Conservation (phyloP, 148 eudicot species). For the Chenopodium album region DNA sequence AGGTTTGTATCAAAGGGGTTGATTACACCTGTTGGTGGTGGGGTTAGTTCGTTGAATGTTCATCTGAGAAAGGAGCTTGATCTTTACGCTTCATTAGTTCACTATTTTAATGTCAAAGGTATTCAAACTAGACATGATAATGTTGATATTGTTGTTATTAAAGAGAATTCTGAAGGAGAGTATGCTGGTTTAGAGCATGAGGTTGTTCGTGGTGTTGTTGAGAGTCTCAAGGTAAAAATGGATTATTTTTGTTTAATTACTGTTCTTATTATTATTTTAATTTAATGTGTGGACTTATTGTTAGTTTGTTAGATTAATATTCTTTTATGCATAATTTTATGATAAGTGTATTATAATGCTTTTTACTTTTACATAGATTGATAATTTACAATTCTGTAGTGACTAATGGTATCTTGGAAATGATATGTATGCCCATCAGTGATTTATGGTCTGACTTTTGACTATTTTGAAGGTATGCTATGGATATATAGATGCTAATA, state of each 20-base stretch:
- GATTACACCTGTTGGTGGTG: conserved; percentile 77
- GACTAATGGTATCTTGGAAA: neutral
- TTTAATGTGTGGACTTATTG: neutral
- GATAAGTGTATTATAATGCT: neutral
- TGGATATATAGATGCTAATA: neutral
- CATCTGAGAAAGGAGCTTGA: conserved; percentile 65
- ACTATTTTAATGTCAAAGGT: conserved; percentile 65
- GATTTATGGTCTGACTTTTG: neutral
- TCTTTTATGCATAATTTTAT: neutral
- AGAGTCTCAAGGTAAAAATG: conserved; percentile 61
- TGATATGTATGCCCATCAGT: neutral
- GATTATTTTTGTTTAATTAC: neutral
- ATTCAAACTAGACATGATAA: conserved; percentile 62
- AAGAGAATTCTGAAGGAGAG: conserved; percentile 92
- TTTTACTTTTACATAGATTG: neutral
- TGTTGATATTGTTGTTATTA: conserved; percentile 75
- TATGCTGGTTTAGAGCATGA: conserved; percentile 83
- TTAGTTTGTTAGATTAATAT: neutral
- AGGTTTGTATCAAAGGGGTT: conserved; percentile 74
- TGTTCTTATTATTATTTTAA: neutral
- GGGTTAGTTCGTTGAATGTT: conserved; percentile 68
- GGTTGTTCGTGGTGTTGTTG: conserved; percentile 89
- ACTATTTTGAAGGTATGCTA: neutral
- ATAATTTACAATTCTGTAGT: no score
- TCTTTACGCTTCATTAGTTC: conserved; percentile 68